Percentiles rank a stretch among this genome's conserved stretches.
These are phyloP conservation scores for Isoetes engelmannii DNA, from an alignment of 83 land plant genomes.

Conservation along the genomic window DNA sequence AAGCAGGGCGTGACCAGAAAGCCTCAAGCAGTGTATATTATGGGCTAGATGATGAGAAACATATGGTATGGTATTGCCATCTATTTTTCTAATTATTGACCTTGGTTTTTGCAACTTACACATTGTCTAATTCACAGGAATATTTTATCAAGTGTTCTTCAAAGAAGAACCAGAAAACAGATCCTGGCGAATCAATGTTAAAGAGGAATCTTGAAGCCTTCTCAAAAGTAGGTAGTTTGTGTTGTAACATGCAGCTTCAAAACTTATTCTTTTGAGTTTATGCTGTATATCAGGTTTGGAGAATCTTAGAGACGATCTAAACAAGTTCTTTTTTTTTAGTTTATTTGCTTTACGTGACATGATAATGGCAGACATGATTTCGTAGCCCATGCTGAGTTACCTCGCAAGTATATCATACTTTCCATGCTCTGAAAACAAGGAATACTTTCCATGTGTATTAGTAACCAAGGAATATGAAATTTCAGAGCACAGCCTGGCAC, in stretches of 20 bases:
- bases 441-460: constrained; percentile 22
- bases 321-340: too few relatives aligned
- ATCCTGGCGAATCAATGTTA: constrained; percentile 24
- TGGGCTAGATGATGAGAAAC: constrained; percentile 65
- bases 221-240: constrained; percentile 28
- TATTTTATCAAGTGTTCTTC: constrained; percentile 50
- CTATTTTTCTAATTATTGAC: neutral
- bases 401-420: too few relatives aligned
- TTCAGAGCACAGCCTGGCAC: constrained; percentile 41
- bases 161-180: constrained; percentile 32
- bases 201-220: constrained; percentile 52
- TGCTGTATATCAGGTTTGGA: too few relatives aligned
- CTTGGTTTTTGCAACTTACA: neutral
- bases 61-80: constrained; percentile 43
- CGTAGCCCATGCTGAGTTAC: too few relatives aligned
- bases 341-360: too few relatives aligned
- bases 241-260: neutral
- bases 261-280: neutral
- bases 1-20: constrained; percentile 91
- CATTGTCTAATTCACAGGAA: constrained; percentile 34
- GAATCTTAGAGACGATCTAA: too few relatives aligned
- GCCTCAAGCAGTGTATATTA: constrained; percentile 73
- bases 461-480: constrained; percentile 39
- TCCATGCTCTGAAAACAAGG: too few relatives aligned
- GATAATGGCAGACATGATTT: too few relatives aligned